Percentiles rank a stretch among this genome's conserved stretches.
Evolutionary conservation across 352 stramenopile genomes (phyloP).

Genomic region (Phytophthora idaei): DNA sequence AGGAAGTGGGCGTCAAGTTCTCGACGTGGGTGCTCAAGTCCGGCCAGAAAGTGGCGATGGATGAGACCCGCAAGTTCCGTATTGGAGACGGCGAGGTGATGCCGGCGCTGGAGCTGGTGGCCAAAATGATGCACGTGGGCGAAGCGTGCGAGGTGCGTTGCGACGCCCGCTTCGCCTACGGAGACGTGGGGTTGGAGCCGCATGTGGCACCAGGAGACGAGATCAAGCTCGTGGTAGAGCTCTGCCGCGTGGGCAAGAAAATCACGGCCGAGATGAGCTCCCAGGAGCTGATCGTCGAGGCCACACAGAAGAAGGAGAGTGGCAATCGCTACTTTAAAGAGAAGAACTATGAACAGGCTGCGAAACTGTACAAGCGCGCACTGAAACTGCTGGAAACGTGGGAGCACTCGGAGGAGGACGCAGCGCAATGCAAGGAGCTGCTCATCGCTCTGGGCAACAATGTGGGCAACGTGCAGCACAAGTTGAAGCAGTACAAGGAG

Average conservation of each 20-base stretch:
- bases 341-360: constrained; percentile 84
- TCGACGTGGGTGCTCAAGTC: constrained; percentile 60
- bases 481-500: constrained; percentile 76
- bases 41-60: constrained; percentile 41
- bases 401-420: constrained; percentile 62
- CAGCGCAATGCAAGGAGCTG: constrained; percentile 70
- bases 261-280: constrained; percentile 77
- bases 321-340: constrained; percentile 83
- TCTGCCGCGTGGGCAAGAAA: constrained; percentile 69
- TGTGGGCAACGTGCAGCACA: constrained; percentile 83
- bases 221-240: constrained; percentile 64
- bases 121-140: constrained; percentile 82
- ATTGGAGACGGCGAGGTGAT: constrained; percentile 85
- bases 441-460: constrained; percentile 84
- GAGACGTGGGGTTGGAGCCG: constrained; percentile 63
- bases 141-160: constrained; percentile 77
- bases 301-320: constrained; percentile 84
- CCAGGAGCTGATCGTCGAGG: constrained; percentile 73
- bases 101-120: constrained; percentile 75
- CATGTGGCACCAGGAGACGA: constrained; percentile 52
- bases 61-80: constrained; percentile 74
- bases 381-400: constrained; percentile 83
- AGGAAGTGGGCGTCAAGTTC: constrained; percentile 80
- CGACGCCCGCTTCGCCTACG: constrained; percentile 75
- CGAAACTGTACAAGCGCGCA: constrained; percentile 84